A percentile compares a stretch with the other conserved stretches of the same genome.
phyloP scores from a whole-genome alignment of 352 stramenopile genomes.

The Pythium brachiatum region DNA sequence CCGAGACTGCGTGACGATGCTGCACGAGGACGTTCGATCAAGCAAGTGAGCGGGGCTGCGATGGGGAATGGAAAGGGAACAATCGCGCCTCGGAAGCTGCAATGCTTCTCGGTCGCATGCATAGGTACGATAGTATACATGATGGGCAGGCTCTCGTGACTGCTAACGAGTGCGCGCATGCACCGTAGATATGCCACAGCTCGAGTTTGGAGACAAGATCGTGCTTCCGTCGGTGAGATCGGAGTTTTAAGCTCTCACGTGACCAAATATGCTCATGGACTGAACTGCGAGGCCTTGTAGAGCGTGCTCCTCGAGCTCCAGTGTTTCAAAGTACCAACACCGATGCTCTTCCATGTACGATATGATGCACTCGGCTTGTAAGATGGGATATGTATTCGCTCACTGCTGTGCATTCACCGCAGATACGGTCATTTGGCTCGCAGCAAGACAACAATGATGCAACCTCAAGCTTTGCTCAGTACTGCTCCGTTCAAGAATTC shows the following conservation, averaged over 20 bases:
- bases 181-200: slow-evolving; percentile 46
- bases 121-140: slow-evolving; percentile 25
- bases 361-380: background rate
- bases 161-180: background rate
- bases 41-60: background rate
- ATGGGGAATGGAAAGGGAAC: slow-evolving; percentile 18
- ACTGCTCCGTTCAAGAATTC: slow-evolving; percentile 67
- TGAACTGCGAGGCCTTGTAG: slow-evolving; percentile 19
- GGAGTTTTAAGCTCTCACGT: background rate
- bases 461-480: slow-evolving; percentile 24
- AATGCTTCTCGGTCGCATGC: slow-evolving; percentile 64
- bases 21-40: background rate
- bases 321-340: slow-evolving; percentile 47
- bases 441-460: background rate
- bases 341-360: slow-evolving; percentile 50
- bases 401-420: background rate
- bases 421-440: slow-evolving; percentile 26
- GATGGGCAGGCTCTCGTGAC: background rate
- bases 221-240: slow-evolving; percentile 41
- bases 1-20: background rate
- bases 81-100: slow-evolving; percentile 35
- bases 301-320: slow-evolving; percentile 54
- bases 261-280: background rate
- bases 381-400: background rate
- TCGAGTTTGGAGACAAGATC: slow-evolving; percentile 71